Evolutionary conservation across 129 eudicot species (phyloP).

Genomic region (Cynara cardunculus): DNA sequence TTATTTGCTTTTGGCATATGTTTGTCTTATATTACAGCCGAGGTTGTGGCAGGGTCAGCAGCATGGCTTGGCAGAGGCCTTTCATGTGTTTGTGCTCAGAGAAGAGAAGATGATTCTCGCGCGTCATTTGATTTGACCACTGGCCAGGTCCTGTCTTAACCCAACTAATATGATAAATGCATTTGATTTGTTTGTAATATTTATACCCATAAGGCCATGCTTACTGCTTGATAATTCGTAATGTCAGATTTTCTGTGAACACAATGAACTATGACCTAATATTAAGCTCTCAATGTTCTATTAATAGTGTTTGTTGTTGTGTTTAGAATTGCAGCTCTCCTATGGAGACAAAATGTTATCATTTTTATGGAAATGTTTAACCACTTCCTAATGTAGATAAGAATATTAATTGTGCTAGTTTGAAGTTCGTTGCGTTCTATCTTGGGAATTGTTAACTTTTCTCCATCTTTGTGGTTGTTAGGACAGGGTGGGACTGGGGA

Average conservation of each 20-base stretch:
- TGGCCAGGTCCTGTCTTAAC: slow-evolving; percentile 55
- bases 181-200: not conserved
- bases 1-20: slow-evolving; percentile 16
- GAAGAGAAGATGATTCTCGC: slow-evolving; percentile 81
- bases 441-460: not conserved
- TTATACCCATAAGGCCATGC: not conserved
- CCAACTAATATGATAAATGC: not conserved
- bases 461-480: not conserved
- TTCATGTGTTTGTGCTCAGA: slow-evolving; percentile 97
- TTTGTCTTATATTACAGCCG: slow-evolving; percentile 49
- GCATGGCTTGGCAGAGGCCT: slow-evolving; percentile 99
- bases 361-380: not conserved
- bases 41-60: slow-evolving; percentile 98
- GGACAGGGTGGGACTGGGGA: too few relatives aligned
- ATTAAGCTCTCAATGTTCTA: slow-evolving; percentile 11
- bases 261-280: not conserved
- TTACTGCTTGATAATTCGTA: not conserved
- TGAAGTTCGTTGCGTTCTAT: not conserved
- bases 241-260: slow-evolving; percentile 1
- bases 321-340: not conserved
- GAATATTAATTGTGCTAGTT: not conserved
- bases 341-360: not conserved
- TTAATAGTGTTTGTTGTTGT: not conserved
- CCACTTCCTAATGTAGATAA: not conserved
- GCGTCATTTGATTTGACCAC: slow-evolving; percentile 89